A percentile compares a stretch with the other conserved stretches of the same genome.
phyloP scores from a whole-genome alignment of 2,329 filamentous ascomycete genomes.

The Epichloe bromicola region DNA sequence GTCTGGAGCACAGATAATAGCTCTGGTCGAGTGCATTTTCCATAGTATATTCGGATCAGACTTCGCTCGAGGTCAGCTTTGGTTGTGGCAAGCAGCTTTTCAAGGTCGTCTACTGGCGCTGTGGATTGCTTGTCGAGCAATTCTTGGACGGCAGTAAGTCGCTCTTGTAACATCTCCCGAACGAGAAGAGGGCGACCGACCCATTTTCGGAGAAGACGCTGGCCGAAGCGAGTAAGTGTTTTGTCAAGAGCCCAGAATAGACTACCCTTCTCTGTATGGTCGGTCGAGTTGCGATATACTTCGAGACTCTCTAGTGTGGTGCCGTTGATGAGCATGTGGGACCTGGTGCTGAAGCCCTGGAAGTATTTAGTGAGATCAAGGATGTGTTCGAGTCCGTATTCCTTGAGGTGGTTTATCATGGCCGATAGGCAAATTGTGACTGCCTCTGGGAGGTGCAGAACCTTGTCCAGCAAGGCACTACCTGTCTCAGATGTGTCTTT shows the following conservation, averaged over 20 bases:
- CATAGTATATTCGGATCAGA: slow-evolving; percentile 91
- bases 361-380: slow-evolving; percentile 97
- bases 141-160: slow-evolving; percentile 77
- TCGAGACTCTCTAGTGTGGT: slow-evolving; percentile 90
- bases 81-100: slow-evolving; percentile 54
- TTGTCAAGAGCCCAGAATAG: slow-evolving; percentile 93
- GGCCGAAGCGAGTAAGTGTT: slow-evolving; percentile 80
- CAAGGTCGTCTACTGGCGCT: slow-evolving; percentile 58
- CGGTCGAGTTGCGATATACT: slow-evolving; percentile 89
- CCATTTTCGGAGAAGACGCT: slow-evolving; percentile 83
- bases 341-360: slow-evolving; percentile 82
- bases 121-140: slow-evolving; percentile 57
- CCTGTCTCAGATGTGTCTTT: slow-evolving; percentile 47
- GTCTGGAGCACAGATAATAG: slow-evolving; percentile 75
- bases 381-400: slow-evolving; percentile 89
- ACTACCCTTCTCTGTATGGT: slow-evolving; percentile 72
- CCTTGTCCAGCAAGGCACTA: slow-evolving; percentile 65
- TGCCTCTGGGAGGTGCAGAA: slow-evolving; percentile 70
- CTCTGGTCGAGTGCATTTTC: slow-evolving; percentile 84
- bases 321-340: slow-evolving; percentile 92
- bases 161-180: slow-evolving; percentile 57
- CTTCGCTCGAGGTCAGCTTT: slow-evolving; percentile 83
- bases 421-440: slow-evolving; percentile 88
- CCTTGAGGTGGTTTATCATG: slow-evolving; percentile 86
- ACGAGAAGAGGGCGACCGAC: slow-evolving; percentile 82